These are phyloP conservation scores for Schoenoplectus triqueter DNA, from an alignment of 202 grass and related monocot species.

Conservation along the genomic window DNA sequence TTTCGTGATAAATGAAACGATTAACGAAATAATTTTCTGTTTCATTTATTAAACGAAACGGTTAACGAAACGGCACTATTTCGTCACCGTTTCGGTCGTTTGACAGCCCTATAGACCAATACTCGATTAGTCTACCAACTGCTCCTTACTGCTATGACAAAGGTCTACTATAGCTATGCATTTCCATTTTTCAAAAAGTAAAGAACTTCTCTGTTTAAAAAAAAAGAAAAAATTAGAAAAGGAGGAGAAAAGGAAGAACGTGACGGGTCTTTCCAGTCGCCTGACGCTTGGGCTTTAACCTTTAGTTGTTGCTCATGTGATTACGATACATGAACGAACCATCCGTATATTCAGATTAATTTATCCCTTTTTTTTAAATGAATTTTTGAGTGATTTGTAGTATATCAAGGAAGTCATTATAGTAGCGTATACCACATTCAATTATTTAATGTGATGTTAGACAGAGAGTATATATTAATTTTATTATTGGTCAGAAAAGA, in stretches of 20 bases:
- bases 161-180: not conserved
- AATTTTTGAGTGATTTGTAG: not conserved
- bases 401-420: too few species aligned
- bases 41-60: too few species aligned
- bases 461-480: too few species aligned
- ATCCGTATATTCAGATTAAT: not conserved
- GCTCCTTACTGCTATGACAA: slow-evolving; percentile 32
- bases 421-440: too few species aligned
- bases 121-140: slow-evolving; percentile 13
- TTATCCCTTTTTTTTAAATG: not conserved
- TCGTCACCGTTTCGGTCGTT: too few species aligned
- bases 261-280: slow-evolving; percentile 32
- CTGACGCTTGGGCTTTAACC: not conserved
- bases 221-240: not conserved
- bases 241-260: not conserved
- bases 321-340: slow-evolving; percentile 30
- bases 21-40: too few species aligned
- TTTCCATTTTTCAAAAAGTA: slow-evolving; percentile 36
- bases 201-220: slow-evolving; percentile 10
- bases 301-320: slow-evolving; percentile 22
- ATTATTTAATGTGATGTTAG: too few species aligned
- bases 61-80: too few species aligned
- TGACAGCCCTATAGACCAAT: not conserved
- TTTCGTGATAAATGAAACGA: too few species aligned
- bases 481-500: too few species aligned